phyloP scores from a whole-genome alignment of 2,329 filamentous ascomycete genomes.

The Diaporthe sp. region DNA sequence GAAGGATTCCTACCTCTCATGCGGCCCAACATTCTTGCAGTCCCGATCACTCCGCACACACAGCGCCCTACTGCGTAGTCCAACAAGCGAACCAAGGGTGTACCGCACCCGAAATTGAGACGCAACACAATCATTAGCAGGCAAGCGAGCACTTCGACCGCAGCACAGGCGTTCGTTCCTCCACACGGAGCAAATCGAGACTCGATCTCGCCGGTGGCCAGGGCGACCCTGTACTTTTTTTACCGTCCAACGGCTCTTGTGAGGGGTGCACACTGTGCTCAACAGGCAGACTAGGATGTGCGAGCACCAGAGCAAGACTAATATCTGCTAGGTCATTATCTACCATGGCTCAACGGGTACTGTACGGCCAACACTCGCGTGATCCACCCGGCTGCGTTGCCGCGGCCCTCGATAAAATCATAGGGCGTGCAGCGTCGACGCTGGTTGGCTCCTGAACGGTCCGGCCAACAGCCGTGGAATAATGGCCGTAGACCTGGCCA shows the following conservation, averaged over 20 bases:
- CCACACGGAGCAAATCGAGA: not conserved
- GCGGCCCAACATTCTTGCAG: not conserved
- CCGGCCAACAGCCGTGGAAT: not conserved
- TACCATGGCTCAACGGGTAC: not conserved
- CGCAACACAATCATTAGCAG: not conserved
- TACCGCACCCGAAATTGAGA: not conserved
- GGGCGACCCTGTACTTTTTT: not conserved
- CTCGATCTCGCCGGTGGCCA: not conserved
- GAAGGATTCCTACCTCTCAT: not conserved
- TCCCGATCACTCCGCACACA: not conserved
- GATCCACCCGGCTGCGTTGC: conserved; percentile 14
- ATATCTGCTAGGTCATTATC: not conserved
- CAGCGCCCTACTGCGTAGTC: not conserved
- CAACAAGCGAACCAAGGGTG: not conserved
- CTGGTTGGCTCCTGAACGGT: conserved; percentile 8
- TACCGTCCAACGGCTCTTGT: not conserved
- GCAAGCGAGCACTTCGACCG: not conserved
- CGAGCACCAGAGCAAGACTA: not conserved
- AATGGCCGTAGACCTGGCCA: not conserved
- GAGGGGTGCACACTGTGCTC: not conserved
- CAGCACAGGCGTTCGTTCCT: no score
- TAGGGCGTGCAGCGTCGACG: not conserved
- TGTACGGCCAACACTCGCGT: not conserved
- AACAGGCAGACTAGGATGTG: not conserved
- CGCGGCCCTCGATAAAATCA: conserved; percentile 14